Conservation (phyloP, 768 basidiomycete species). For the Boletus tomentosulus region DNA sequence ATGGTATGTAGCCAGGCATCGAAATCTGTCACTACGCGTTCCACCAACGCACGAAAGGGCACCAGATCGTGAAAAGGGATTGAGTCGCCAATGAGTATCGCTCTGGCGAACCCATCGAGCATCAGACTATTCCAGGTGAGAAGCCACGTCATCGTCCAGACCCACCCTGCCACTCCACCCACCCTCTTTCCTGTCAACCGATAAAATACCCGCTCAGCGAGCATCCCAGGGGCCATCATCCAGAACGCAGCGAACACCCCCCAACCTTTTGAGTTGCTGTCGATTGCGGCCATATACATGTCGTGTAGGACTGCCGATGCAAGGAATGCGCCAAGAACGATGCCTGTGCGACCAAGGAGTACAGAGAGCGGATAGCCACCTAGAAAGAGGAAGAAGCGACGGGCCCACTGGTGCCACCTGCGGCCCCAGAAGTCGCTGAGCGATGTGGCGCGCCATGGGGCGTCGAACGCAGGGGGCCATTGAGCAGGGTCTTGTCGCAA, state of each 20-base stretch:
- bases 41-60: slow-evolving; percentile 6
- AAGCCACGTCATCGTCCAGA: slow-evolving; percentile 35
- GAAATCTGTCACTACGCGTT: slow-evolving; percentile 6
- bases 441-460: slow-evolving; percentile 36
- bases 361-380: slow-evolving; percentile 30
- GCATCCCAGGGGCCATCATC: slow-evolving; percentile 48
- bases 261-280: slow-evolving; percentile 39
- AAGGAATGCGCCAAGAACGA: slow-evolving; percentile 52
- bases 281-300: slow-evolving; percentile 47
- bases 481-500: slow-evolving; percentile 26
- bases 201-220: slow-evolving; percentile 38
- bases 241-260: slow-evolving; percentile 48
- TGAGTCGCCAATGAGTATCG: slow-evolving; percentile 9
- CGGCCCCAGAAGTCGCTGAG: slow-evolving; percentile 35
- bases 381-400: slow-evolving; percentile 28
- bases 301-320: slow-evolving; percentile 57
- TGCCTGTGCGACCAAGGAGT: slow-evolving; percentile 45
- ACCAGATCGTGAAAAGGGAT: slow-evolving; percentile 1
- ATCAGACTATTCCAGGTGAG: slow-evolving; percentile 22
- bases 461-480: slow-evolving; percentile 33
- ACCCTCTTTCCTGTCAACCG: slow-evolving; percentile 26
- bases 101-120: slow-evolving; percentile 18
- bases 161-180: slow-evolving; percentile 29
- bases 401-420: slow-evolving; percentile 39
- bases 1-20: slow-evolving; percentile 12